phyloP scores from a whole-genome alignment of 306 rosid species.

The Lablab purpureus region DNA sequence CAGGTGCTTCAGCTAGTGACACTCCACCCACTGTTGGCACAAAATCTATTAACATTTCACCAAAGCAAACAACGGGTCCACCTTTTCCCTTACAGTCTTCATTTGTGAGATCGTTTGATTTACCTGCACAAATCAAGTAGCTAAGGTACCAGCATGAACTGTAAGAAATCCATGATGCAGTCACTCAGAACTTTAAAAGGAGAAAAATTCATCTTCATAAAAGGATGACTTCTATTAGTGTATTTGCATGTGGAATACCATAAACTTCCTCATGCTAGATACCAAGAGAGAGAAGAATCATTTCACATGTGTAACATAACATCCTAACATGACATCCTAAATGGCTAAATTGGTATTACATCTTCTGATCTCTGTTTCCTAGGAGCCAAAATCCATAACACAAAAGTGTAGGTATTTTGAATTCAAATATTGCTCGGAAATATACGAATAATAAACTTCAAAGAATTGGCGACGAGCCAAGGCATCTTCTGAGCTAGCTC shows the following conservation, averaged over 20 bases:
- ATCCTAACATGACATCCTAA: slow-evolving; percentile 24
- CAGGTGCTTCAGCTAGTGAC: slow-evolving; percentile 93
- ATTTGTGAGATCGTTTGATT: slow-evolving; percentile 37
- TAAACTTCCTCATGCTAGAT: background rate
- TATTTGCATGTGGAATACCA: background rate
- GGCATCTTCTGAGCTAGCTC: background rate
- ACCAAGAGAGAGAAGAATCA: slow-evolving; percentile 11
- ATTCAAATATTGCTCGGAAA: background rate
- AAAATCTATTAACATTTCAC: slow-evolving; percentile 83
- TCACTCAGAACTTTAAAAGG: slow-evolving; percentile 2
- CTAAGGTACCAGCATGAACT: slow-evolving; percentile 33
- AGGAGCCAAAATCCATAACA: background rate
- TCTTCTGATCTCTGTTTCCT: background rate
- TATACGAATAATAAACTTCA: background rate
- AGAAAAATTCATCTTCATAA: background rate
- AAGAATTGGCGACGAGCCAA: too few species aligned
- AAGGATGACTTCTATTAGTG: background rate
- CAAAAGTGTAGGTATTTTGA: background rate
- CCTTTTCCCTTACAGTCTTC: slow-evolving; percentile 45
- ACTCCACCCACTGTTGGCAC: slow-evolving; percentile 89
- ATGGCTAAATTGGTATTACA: background rate
- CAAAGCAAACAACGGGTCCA: slow-evolving; percentile 76
- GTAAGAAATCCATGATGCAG: background rate
- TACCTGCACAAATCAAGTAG: slow-evolving; percentile 47
- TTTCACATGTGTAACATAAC: slow-evolving; percentile 23